Conservation (phyloP, 495 filamentous ascomycete species). For the Penicillium paradoxum region DNA sequence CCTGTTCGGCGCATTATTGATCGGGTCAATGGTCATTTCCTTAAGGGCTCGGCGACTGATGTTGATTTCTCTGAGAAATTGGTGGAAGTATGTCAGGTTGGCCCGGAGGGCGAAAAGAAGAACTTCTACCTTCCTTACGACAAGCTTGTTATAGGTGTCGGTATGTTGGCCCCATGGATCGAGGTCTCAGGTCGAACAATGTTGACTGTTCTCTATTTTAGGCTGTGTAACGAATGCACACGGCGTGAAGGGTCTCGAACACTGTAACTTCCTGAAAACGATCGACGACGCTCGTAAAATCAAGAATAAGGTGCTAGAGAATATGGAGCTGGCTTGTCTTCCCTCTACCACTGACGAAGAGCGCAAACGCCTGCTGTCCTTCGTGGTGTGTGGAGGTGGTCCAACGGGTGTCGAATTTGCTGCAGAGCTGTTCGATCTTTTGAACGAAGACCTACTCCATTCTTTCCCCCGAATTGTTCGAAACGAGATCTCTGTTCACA, state of each 20-base stretch:
- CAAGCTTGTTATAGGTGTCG: slow-evolving; percentile 93
- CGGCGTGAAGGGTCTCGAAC: slow-evolving; percentile 89
- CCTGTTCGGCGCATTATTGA: slow-evolving; percentile 81
- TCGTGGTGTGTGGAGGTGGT: slow-evolving; percentile 91
- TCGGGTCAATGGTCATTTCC: slow-evolving; percentile 77
- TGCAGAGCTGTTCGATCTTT: slow-evolving; percentile 88
- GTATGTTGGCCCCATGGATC: slow-evolving; percentile 36
- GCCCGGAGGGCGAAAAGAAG: slow-evolving; percentile 62
- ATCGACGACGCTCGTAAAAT: slow-evolving; percentile 88
- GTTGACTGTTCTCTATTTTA: slow-evolving; percentile 21
- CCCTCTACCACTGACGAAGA: slow-evolving; percentile 91
- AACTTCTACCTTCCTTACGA: slow-evolving; percentile 96
- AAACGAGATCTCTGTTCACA: slow-evolving; percentile 95
- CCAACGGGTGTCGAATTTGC: slow-evolving; percentile 98
- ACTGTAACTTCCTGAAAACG: slow-evolving; percentile 92
- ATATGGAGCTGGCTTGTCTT: slow-evolving; percentile 87
- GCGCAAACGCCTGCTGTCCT: slow-evolving; percentile 79
- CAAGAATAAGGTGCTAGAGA: slow-evolving; percentile 83
- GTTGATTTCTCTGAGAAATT: slow-evolving; percentile 89
- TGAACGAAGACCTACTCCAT: slow-evolving; percentile 87
- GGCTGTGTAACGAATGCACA: slow-evolving; percentile 90
- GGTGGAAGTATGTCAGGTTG: slow-evolving; percentile 74
- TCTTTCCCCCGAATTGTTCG: slow-evolving; percentile 85
- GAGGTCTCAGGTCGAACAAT: not conserved
- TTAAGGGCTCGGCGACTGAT: slow-evolving; percentile 79